Evolutionary conservation across 2,329 filamentous ascomycete species (phyloP), one percentile per base, ranked within the genome.

Genomic region (Penicillium aurantiogriseum): DNA sequence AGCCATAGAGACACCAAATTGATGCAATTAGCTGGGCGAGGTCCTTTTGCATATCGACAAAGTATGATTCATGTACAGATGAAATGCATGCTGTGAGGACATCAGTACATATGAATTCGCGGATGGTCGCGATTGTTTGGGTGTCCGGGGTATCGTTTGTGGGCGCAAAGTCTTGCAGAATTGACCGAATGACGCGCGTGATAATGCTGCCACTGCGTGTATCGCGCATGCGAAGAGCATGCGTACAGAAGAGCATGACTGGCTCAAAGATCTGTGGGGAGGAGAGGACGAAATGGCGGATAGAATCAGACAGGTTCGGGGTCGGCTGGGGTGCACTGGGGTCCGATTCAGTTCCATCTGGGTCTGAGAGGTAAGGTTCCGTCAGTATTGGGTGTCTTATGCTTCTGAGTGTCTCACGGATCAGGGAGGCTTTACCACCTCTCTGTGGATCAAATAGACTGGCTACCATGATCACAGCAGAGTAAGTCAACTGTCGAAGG

Each of bases 11-110:
- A 9, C 88, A 83, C 66, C 96, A 81, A 60, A 97, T 94, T 4
- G 88, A 85, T 0, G 92, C 92, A 60, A 99, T 96, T 38, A 97
- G 81, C 23, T 87, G 85, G 0, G 92, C 93, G 23, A 99, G 82
- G 51, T 99, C 92, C 71, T 92, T 93, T 69, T 99, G 94, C 61
- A 95, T 85, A 65, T 99, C 94, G 35, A 97, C 92, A 74, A 97
- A 99, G 74, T 97, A 97, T 0, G 91, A 88, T 65, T 99, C 94
- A 75, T 97, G 90, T 50, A 99, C 85, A 2, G 90, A 95, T 2
- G 88, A 90, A 71, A 97, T 90, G 68, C 90, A 93, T 0, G 92
- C 91, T 77, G 92, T 91, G 49, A 99, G 83, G 2, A 97, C 91
- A 64, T 96, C 90, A 5, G 87, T 86, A 51, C 88, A 91, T 69